These are phyloP conservation scores for Yarrowia deformans DNA, from an alignment of 805 yeast genomes.

Conservation along the genomic window DNA sequence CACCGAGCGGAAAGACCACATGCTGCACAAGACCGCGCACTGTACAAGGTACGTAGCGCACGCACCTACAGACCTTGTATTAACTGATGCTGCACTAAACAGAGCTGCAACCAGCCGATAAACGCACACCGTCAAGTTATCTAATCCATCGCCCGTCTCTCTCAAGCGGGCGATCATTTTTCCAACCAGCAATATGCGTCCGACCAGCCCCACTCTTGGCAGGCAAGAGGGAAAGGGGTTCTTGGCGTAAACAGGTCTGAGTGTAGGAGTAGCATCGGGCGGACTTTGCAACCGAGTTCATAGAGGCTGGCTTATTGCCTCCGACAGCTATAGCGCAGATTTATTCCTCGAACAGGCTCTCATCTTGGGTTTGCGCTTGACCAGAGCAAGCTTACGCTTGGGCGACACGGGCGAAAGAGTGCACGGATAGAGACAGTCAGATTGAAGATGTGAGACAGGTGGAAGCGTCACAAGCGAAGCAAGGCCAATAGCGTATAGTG, in stretches of 20 bases:
- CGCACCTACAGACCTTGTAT: not conserved
- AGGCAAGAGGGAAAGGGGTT: not conserved
- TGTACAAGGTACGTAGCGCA: not conserved
- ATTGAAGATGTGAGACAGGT: not conserved
- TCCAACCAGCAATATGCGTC: not conserved
- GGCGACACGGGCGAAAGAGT: too few relatives aligned
- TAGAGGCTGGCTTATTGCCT: too few relatives aligned
- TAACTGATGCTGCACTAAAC: not conserved
- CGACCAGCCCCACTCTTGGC: slow-evolving; percentile 31
- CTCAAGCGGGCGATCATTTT: slow-evolving; percentile 1
- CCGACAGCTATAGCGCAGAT: too few relatives aligned
- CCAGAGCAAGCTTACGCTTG: not conserved
- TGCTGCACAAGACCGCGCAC: not conserved
- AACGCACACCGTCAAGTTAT: slow-evolving; percentile 3
- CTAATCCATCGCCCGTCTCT: slow-evolving; percentile 16
- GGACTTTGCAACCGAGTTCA: too few relatives aligned
- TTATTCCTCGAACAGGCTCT: too few relatives aligned
- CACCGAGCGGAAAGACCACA: too few relatives aligned
- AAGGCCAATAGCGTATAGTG: too few relatives aligned
- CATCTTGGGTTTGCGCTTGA: not conserved
- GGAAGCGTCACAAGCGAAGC: too few relatives aligned
- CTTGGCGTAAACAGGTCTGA: not conserved
- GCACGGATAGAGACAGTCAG: not conserved
- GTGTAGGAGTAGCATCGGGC: too few relatives aligned
- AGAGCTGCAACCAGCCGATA: not conserved